Percentiles rank a stretch among this genome's conserved stretches.
These are phyloP conservation scores for Rhodotorula sp. DNA, from an alignment of 1,284 basidiomycete genomes.

Conservation along the genomic window DNA sequence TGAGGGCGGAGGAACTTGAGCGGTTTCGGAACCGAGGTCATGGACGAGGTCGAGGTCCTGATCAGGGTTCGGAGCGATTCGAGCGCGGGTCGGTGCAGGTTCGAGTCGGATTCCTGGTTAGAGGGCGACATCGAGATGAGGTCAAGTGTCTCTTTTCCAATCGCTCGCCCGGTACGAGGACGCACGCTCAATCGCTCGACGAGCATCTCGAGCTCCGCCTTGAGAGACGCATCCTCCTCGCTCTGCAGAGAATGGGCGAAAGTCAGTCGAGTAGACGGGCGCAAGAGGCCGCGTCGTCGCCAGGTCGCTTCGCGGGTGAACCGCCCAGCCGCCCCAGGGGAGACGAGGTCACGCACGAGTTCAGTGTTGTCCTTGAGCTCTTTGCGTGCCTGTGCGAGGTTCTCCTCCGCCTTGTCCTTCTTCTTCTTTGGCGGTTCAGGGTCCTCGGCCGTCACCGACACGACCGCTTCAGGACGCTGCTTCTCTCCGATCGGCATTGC, in stretches of 20 bases:
- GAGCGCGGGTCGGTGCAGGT: slow-evolving; percentile 83
- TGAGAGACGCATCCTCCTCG: slow-evolving; percentile 92
- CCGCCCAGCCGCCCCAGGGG: neutral
- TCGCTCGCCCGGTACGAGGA: neutral
- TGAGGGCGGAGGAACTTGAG: slow-evolving; percentile 96
- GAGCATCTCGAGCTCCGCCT: slow-evolving; percentile 95
- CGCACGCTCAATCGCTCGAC: slow-evolving; percentile 85
- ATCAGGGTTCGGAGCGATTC: slow-evolving; percentile 93
- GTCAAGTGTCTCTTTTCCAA: neutral
- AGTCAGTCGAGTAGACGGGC: neutral
- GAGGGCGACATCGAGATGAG: too few species aligned
- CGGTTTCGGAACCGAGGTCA: slow-evolving; percentile 99
- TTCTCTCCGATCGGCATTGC: slow-evolving; percentile 14
- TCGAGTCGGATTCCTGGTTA: slow-evolving; percentile 76
- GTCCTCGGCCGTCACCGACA: slow-evolving; percentile 9
- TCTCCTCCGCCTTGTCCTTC: slow-evolving; percentile 9
- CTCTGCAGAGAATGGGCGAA: slow-evolving; percentile 33
- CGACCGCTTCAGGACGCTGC: slow-evolving; percentile 8
- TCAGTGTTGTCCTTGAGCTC: slow-evolving; percentile 14
- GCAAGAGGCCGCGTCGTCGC: neutral
- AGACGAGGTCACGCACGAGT: neutral
- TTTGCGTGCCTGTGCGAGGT: slow-evolving; percentile 5
- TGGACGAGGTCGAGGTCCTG: slow-evolving; percentile 93
- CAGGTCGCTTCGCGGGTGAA: neutral
- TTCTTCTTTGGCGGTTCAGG: slow-evolving; percentile 13